Evolutionary conservation across 2,329 filamentous ascomycete genomes (phyloP).

Genomic region (Fusarium luffae): DNA sequence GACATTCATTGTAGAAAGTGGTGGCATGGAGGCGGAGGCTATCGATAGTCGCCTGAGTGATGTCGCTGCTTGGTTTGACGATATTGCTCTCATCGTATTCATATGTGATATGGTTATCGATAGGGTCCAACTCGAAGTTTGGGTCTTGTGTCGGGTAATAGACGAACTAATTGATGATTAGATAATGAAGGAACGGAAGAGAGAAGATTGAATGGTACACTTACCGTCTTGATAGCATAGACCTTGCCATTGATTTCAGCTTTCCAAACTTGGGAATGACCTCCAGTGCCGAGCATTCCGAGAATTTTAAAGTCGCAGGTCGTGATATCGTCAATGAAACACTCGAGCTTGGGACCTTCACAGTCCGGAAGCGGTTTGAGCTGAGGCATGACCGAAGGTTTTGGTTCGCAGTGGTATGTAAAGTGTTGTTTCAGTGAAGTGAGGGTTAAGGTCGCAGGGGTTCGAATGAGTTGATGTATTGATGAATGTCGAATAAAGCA

Average conservation of each 20-base stretch:
- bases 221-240: background rate
- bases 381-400: background rate
- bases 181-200: background rate
- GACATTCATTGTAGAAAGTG: background rate
- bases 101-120: background rate
- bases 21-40: background rate
- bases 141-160: background rate
- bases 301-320: background rate
- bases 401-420: background rate
- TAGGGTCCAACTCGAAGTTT: fast-evolving
- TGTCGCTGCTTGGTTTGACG: background rate
- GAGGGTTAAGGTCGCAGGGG: background rate
- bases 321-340: background rate
- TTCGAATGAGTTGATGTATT: background rate
- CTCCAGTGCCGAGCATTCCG: background rate
- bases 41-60: background rate
- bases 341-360: background rate
- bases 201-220: background rate
- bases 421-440: background rate
- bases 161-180: background rate
- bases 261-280: background rate
- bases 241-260: background rate
- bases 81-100: background rate
- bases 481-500: background rate
- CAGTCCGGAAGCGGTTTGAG: background rate